phyloP scores from a whole-genome alignment of 257 asterid species.

The Knoxia roxburghii region DNA sequence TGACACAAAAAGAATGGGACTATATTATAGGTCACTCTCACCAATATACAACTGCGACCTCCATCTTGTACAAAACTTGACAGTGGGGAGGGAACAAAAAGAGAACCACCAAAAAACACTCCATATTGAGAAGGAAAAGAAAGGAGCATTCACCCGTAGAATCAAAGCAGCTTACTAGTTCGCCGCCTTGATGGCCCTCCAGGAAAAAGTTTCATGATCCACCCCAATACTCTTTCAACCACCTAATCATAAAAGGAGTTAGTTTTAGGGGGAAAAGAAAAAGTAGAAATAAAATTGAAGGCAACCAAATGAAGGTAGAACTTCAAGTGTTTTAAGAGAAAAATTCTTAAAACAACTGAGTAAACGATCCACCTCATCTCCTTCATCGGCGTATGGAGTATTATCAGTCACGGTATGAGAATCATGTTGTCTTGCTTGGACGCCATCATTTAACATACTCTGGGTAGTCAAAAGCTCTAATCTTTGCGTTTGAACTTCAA shows the following conservation, averaged over 20 bases:
- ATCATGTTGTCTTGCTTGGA: slow-evolving; percentile 48
- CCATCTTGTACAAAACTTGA: slow-evolving; percentile 36
- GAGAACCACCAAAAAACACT: slow-evolving; percentile 28
- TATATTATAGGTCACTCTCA: slow-evolving; percentile 30
- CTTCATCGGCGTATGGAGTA: slow-evolving; percentile 83
- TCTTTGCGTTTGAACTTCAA: slow-evolving; percentile 93
- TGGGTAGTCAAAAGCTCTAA: slow-evolving; percentile 86
- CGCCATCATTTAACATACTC: slow-evolving; percentile 62
- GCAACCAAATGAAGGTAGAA: neutral
- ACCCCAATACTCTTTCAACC: slow-evolving; percentile 91
- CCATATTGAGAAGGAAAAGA: slow-evolving; percentile 1
- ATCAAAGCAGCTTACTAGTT: slow-evolving; percentile 67
- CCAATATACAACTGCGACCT: slow-evolving; percentile 45
- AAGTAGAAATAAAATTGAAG: no score
- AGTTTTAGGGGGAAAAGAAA: neutral
- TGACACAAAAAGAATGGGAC: slow-evolving; percentile 42
- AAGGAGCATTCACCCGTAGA: neutral
- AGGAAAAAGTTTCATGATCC: slow-evolving; percentile 97
- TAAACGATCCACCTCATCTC: slow-evolving; percentile 72
- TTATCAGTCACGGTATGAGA: slow-evolving; percentile 34
- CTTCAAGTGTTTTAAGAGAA: neutral
- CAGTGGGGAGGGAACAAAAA: slow-evolving; percentile 19
- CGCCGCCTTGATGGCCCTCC: slow-evolving; percentile 88
- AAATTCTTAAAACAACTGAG: neutral
- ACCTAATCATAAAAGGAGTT: slow-evolving; percentile 38